Conservation (phyloP, 495 filamentous ascomycete species). For the Xylaria cubensis region DNA sequence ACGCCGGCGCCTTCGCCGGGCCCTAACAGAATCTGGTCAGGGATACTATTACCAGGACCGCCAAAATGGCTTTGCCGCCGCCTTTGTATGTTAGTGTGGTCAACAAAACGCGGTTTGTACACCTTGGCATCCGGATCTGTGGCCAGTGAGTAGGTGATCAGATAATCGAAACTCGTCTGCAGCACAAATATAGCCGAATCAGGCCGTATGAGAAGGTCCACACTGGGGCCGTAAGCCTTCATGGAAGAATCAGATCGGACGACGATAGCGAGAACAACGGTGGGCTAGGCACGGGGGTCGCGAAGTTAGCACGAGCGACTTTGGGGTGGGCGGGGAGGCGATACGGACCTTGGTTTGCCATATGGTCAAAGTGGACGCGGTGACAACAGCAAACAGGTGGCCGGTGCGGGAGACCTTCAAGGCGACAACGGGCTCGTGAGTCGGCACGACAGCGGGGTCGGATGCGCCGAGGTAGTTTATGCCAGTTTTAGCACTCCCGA, state of each 20-base stretch:
- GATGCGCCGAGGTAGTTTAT: conserved; percentile 19
- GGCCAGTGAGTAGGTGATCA: conserved; percentile 94
- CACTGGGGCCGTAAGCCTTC: conserved; percentile 82
- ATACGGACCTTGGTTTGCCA: conserved; percentile 93
- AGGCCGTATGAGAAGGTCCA: conserved; percentile 83
- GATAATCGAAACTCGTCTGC: conserved; percentile 85
- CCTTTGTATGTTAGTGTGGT: conserved; percentile 67
- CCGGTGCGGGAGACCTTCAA: conserved; percentile 82
- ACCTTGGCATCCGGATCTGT: conserved; percentile 81
- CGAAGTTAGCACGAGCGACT: conserved; percentile 15
- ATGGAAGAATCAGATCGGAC: conserved; percentile 80
- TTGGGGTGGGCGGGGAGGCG: background rate
- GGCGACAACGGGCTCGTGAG: conserved; percentile 69
- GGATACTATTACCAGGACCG: conserved; percentile 58
- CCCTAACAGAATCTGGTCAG: conserved; percentile 63
- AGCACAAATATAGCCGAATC: conserved; percentile 91
- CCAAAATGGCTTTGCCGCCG: conserved; percentile 75
- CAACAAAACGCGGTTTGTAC: conserved; percentile 80
- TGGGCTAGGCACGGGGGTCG: conserved; percentile 66
- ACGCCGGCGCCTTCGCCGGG: conserved; percentile 80
- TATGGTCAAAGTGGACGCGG: conserved; percentile 77
- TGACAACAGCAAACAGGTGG: conserved; percentile 88
- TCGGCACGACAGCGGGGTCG: conserved; percentile 33
- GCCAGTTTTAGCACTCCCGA: conserved; percentile 29
- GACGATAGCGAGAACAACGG: conserved; percentile 83